phyloP scores from a whole-genome alignment of 176 grass and related monocot species.

The Cenchrus fungigraminus region DNA sequence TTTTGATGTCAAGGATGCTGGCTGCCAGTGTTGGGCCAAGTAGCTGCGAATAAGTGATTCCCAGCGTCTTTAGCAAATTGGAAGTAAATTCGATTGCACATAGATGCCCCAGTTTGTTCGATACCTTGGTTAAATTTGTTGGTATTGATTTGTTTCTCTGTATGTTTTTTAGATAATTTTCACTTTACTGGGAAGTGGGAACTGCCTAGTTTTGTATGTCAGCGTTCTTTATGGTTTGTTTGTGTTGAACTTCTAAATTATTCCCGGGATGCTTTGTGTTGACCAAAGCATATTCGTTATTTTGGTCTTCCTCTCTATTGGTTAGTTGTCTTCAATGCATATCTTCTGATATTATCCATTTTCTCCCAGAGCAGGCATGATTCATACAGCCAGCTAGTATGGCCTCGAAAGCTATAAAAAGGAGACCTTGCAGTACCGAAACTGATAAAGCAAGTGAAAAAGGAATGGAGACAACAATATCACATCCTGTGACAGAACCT shows the following conservation, averaged over 20 bases:
- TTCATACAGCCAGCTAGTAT: slow-evolving; percentile 29
- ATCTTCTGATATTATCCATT: not conserved
- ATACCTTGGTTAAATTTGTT: not conserved
- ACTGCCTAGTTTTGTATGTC: not conserved
- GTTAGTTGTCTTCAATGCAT: not conserved
- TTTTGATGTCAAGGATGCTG: not conserved
- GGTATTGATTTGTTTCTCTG: not conserved
- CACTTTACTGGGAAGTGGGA: not conserved
- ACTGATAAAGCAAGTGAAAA: slow-evolving; percentile 20
- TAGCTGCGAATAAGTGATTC: not conserved
- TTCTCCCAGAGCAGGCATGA: slow-evolving; percentile 31
- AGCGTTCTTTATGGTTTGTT: not conserved
- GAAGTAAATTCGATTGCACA: not conserved
- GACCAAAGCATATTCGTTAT: not conserved
- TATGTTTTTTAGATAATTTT: not conserved
- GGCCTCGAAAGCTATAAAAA: slow-evolving; percentile 49
- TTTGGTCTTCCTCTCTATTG: slow-evolving; percentile 6
- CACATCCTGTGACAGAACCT: slow-evolving; percentile 37
- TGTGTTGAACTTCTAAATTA: not conserved
- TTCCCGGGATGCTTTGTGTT: not conserved
- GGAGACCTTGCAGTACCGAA: slow-evolving; percentile 30
- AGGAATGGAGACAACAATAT: slow-evolving; percentile 14
- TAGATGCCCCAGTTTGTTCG: not conserved
- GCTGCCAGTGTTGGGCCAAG: not conserved
- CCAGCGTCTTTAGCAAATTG: not conserved